Evolutionary conservation across 148 eudicot genomes (phyloP), one percentile per base, ranked within the genome.

Genomic region (Drosera capensis): DNA sequence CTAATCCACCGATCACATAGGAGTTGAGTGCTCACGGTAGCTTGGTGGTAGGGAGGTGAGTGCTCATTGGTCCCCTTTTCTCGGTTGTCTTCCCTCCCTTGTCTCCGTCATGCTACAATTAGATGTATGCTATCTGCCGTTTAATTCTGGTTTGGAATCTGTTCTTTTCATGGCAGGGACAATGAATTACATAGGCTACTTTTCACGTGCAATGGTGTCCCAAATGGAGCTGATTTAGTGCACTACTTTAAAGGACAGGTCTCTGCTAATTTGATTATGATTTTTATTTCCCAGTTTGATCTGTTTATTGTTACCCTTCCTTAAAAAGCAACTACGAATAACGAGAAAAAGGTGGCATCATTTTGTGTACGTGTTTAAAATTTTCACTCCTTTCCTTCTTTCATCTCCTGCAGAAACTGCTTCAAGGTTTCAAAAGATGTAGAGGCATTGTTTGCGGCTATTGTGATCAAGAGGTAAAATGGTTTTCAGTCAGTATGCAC

Each of bases 231-330:
- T 46, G 66, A 60, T 26, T 60, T 90, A 66, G 93, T 87, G 56
- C 85, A 90, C 63, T 84, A 72, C 59, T 63, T 85, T n/a, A 16
- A 85, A 72, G 63, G 99, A 95, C 55, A 77, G 85, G 87, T 95
- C 85, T 30, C 43, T 21, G 23, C 28, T 22, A 20, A 20, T 9
- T 19, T 17, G 49, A 8, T 12, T 4, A 23, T 28, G 30, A 38
- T 3, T 2, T 26, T 18, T 15, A 4, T n/a, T n/a, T n/a, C n/a
- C n/a, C n/a, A n/a, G 26, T 3, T 26, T 45, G 21, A 6, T 48
- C 6, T 35, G 8, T 7, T 36, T 28, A n/a, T 14, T 36, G 14
- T 45, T 14, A 55, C 20, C 18, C 15, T 19, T 41, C 2, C 23
- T 1, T 19, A 6, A 39, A 39, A 3, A 11, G 11, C 5, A 11